Conservation (phyloP, 495 filamentous ascomycete species). For the Aspergillus avenaceus region DNA sequence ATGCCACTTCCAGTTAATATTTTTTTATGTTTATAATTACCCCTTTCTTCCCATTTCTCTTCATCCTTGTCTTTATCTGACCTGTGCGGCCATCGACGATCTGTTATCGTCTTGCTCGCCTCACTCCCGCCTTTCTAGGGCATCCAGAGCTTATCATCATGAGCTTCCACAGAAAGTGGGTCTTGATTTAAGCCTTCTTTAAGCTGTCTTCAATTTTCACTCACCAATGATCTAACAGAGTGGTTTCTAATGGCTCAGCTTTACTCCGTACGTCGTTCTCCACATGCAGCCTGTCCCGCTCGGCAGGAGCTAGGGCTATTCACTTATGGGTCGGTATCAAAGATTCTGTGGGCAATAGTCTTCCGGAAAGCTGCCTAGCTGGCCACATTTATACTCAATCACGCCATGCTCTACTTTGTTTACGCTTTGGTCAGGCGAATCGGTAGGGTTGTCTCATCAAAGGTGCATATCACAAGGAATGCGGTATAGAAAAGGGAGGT, state of each 20-base stretch:
- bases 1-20: neutral
- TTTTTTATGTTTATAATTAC: neutral
- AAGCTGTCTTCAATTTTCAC: neutral
- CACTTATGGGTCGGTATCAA: too few relatives aligned
- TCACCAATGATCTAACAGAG: neutral
- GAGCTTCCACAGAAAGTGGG: neutral
- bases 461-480: too few relatives aligned
- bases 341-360: too few relatives aligned
- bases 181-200: neutral
- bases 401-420: too few relatives aligned
- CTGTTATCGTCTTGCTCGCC: constrained; percentile 1
- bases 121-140: constrained; percentile 12
- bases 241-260: neutral
- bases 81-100: neutral
- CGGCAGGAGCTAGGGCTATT: neutral
- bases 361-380: too few relatives aligned
- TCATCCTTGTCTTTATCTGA: neutral
- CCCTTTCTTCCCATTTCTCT: neutral
- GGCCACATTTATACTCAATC: too few relatives aligned
- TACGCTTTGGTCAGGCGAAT: too few relatives aligned
- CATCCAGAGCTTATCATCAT: neutral
- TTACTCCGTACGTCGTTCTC: neutral
- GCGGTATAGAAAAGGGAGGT: too few relatives aligned
- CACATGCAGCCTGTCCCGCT: neutral
- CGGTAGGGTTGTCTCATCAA: too few relatives aligned